Evolutionary conservation across 2,329 filamentous ascomycete species (phyloP).

Genomic region (Exutisphaerella laricina): DNA sequence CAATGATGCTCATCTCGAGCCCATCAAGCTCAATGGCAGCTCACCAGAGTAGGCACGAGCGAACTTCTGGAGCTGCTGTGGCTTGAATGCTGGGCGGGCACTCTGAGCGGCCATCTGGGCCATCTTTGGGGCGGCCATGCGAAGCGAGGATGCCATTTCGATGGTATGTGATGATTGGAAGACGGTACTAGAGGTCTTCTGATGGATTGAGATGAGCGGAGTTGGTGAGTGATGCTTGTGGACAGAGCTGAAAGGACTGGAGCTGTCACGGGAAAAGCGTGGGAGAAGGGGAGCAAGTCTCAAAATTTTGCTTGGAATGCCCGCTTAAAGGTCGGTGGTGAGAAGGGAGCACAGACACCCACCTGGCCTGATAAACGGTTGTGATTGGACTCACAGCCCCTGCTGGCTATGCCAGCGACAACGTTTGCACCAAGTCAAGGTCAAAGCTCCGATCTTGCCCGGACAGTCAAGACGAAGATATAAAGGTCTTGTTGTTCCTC

Average conservation of each 20-base stretch:
- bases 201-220: constrained; percentile 26
- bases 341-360: constrained; percentile 19
- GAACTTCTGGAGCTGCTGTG: constrained; percentile 50
- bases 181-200: constrained; percentile 16
- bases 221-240: constrained; percentile 21
- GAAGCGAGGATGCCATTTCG: constrained; percentile 69
- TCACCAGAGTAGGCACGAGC: constrained; percentile 69
- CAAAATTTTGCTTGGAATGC: constrained; percentile 24
- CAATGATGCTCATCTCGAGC: constrained; percentile 17
- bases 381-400: constrained; percentile 21
- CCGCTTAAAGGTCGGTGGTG: constrained; percentile 24
- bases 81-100: constrained; percentile 61
- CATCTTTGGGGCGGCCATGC: constrained; percentile 72
- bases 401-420: constrained; percentile 13
- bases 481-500: constrained; percentile 15
- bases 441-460: constrained; percentile 16
- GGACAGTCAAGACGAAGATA: constrained; percentile 11
- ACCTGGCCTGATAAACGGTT: constrained; percentile 12
- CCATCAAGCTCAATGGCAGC: constrained; percentile 15
- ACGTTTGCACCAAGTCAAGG: constrained; percentile 13
- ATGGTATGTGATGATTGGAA: constrained; percentile 44
- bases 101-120: constrained; percentile 60
- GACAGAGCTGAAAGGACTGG: constrained; percentile 21
- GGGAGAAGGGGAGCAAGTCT: constrained; percentile 18
- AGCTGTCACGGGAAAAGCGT: constrained; percentile 28